Evolutionary conservation across 495 filamentous ascomycete species (phyloP).

Genomic region (Tetracladium setigerum): DNA sequence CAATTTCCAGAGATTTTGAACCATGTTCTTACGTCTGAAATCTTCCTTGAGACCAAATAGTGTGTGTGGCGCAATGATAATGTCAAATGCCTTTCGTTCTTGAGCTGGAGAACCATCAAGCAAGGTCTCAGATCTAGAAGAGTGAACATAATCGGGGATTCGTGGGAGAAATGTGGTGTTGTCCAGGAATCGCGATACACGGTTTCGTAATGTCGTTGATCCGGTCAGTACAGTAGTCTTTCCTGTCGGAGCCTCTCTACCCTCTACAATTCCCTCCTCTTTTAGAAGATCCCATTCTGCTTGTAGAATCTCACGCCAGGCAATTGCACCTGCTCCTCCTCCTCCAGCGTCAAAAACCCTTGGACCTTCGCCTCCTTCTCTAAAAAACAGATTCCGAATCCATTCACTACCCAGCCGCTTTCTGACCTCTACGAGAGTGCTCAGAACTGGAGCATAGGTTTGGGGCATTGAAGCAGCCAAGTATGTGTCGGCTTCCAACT

Average conservation of each 20-base stretch:
- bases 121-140: constrained; percentile 29
- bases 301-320: constrained; percentile 75
- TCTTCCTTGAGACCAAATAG: constrained; percentile 66
- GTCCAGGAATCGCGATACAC: constrained; percentile 67
- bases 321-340: constrained; percentile 75
- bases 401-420: constrained; percentile 77
- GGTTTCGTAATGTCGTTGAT: constrained; percentile 53
- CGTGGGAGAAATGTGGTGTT: constrained; percentile 90
- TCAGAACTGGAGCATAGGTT: constrained; percentile 66
- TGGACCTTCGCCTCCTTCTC: constrained; percentile 57
- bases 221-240: constrained; percentile 46
- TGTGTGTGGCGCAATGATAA: constrained; percentile 83
- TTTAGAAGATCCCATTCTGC: constrained; percentile 69
- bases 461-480: constrained; percentile 73
- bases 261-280: constrained; percentile 35
- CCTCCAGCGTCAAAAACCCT: constrained; percentile 78
- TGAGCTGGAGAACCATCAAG: constrained; percentile 34
- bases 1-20: constrained; percentile 84
- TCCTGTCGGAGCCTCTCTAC: constrained; percentile 30
- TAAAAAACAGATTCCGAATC: constrained; percentile 59
- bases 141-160: constrained; percentile 82
- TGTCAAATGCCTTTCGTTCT: constrained; percentile 72
- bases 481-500: constrained; percentile 84
- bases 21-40: constrained; percentile 62
- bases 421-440: constrained; percentile 72